A percentile compares a stretch with the other conserved stretches of the same genome.
These are phyloP conservation scores for Fusarium keratoplasticum DNA, from an alignment of 2,329 filamentous ascomycete genomes.

Conservation along the genomic window DNA sequence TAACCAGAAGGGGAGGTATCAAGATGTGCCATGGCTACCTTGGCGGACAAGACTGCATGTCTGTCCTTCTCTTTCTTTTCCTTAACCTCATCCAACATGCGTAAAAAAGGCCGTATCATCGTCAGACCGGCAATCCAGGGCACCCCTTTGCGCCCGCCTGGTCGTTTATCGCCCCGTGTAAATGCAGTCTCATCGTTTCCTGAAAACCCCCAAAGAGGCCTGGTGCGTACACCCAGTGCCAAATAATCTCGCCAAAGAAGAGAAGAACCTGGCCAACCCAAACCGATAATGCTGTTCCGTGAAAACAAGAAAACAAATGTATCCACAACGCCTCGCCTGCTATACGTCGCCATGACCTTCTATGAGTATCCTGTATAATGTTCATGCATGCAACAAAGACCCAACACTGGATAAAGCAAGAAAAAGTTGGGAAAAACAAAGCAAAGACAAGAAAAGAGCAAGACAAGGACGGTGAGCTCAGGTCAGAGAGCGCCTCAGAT, in stretches of 20 bases:
- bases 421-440: conserved; percentile 2
- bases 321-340: conserved; percentile 40
- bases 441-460: not conserved
- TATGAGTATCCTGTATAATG: conserved; percentile 29
- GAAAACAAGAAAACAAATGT: conserved; percentile 7
- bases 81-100: conserved; percentile 30
- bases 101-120: conserved; percentile 36
- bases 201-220: conserved; percentile 22
- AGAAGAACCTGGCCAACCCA: conserved; percentile 14
- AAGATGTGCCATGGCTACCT: conserved; percentile 28
- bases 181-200: conserved; percentile 33
- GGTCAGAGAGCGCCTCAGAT: not conserved
- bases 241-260: conserved; percentile 36
- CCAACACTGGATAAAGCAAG: conserved; percentile 10
- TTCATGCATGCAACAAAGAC: conserved; percentile 30
- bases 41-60: conserved; percentile 15
- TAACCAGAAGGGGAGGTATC: conserved; percentile 13
- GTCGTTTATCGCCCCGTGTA: conserved; percentile 26
- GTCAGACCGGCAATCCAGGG: conserved; percentile 25
- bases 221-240: conserved; percentile 44
- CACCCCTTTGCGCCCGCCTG: conserved; percentile 22
- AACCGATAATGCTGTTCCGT: conserved; percentile 16
- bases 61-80: conserved; percentile 29
- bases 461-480: not conserved
- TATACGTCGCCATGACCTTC: conserved; percentile 24